Percentiles rank a stretch among this genome's conserved stretches.
These are phyloP conservation scores for Dryadomyces quercivorus DNA, from an alignment of 2,329 filamentous ascomycete species.

Conservation along the genomic window DNA sequence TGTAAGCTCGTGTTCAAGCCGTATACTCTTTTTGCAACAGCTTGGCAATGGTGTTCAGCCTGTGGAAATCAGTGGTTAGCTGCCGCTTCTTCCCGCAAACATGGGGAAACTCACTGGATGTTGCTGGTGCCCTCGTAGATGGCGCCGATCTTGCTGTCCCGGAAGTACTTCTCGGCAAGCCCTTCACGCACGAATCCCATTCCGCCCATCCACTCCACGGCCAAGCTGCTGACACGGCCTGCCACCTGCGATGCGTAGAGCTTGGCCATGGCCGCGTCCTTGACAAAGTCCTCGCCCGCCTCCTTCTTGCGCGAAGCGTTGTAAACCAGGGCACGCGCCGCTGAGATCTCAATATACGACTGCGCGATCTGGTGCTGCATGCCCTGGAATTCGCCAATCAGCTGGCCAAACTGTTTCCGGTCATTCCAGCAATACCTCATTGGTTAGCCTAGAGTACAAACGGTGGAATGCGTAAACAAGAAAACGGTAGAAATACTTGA, in stretches of 20 bases:
- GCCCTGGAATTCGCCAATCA: slow-evolving; percentile 93
- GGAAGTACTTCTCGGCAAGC: slow-evolving; percentile 93
- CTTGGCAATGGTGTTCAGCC: slow-evolving; percentile 53
- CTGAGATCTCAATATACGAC: slow-evolving; percentile 84
- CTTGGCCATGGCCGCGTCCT: slow-evolving; percentile 97
- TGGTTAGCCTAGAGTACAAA: not conserved
- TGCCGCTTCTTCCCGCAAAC: not conserved
- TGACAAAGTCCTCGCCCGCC: slow-evolving; percentile 87
- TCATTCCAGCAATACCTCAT: slow-evolving; percentile 77
- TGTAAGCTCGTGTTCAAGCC: slow-evolving; percentile 1
- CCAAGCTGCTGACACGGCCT: slow-evolving; percentile 68
- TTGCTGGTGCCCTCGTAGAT: slow-evolving; percentile 91
- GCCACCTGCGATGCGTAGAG: slow-evolving; percentile 89
- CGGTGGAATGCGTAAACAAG: no score
- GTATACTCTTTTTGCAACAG: slow-evolving; percentile 51
- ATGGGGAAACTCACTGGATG: slow-evolving; percentile 42
- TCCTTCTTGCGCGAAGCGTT: slow-evolving; percentile 98
- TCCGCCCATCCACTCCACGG: slow-evolving; percentile 98
- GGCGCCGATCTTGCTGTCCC: slow-evolving; percentile 96
- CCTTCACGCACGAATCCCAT: slow-evolving; percentile 98
- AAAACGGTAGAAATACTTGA: slow-evolving; percentile 35
- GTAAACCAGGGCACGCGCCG: slow-evolving; percentile 84
- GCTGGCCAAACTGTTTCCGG: slow-evolving; percentile 86
- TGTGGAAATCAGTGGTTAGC: slow-evolving; percentile 12
- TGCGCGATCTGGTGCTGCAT: slow-evolving; percentile 99